phyloP scores from a whole-genome alignment of 2,329 filamentous ascomycete species.

The Penicillium brevicompactum region DNA sequence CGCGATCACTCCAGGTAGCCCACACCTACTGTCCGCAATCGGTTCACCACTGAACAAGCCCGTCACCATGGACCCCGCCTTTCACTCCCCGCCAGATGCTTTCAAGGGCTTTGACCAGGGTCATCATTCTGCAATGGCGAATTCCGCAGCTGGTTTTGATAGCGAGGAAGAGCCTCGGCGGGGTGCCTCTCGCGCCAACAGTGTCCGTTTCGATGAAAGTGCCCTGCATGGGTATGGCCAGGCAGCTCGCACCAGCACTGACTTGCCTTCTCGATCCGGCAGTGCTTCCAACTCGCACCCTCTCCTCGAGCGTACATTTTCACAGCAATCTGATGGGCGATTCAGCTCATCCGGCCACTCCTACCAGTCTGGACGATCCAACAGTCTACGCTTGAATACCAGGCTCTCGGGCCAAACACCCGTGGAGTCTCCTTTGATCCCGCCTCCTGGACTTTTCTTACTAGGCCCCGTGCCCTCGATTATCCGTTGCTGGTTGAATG shows the following conservation, averaged over 20 bases:
- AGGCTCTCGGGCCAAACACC: constrained; percentile 65
- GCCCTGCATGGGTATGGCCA: constrained; percentile 88
- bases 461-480: constrained; percentile 90
- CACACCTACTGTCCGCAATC: constrained; percentile 4
- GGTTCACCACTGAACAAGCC: constrained; percentile 7
- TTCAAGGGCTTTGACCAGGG: constrained; percentile 88
- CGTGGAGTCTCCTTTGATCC: constrained; percentile 71
- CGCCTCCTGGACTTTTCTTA: constrained; percentile 81
- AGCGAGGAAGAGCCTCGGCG: constrained; percentile 83
- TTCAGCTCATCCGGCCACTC: constrained; percentile 92
- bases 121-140: constrained; percentile 76
- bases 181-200: constrained; percentile 89
- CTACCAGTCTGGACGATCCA: constrained; percentile 74
- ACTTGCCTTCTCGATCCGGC: constrained; percentile 75
- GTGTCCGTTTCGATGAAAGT: constrained; percentile 95
- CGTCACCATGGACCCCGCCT: constrained; percentile 66
- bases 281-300: constrained; percentile 77
- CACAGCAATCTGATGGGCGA: constrained; percentile 92
- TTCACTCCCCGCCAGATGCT: constrained; percentile 77
- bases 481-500: constrained; percentile 91
- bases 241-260: constrained; percentile 77
- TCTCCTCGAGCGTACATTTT: constrained; percentile 87
- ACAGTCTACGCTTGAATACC: constrained; percentile 79
- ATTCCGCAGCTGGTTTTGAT: constrained; percentile 75
- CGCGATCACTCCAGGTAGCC: constrained; percentile 84